phyloP scores from a whole-genome alignment of 2,329 filamentous ascomycete genomes.

The Thermothelomyces thermophilus region DNA sequence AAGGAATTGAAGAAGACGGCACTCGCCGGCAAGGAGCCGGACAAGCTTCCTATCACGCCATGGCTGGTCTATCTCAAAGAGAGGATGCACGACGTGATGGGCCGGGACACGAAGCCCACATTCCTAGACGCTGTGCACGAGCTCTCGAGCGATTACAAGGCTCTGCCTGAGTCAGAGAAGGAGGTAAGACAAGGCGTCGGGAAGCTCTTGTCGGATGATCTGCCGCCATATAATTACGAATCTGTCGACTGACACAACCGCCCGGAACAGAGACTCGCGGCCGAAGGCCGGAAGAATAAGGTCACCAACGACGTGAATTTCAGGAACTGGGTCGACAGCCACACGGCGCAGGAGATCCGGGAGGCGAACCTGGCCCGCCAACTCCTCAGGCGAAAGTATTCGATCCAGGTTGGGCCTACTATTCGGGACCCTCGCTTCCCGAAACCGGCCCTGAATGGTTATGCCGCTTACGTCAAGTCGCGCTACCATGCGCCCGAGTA shows the following conservation, averaged over 20 bases:
- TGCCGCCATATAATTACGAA: background rate
- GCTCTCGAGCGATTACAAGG: constrained; percentile 33
- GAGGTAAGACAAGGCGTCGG: constrained; percentile 35
- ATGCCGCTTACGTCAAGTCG: constrained; percentile 33
- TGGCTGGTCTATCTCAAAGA: constrained; percentile 37
- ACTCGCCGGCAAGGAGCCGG: constrained; percentile 35
- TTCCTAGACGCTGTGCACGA: background rate
- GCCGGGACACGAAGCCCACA: background rate
- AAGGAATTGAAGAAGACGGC: constrained; percentile 36
- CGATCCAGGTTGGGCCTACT: background rate
- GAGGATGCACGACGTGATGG: constrained; percentile 22
- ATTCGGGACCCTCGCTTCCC: constrained; percentile 46
- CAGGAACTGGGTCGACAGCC: constrained; percentile 43
- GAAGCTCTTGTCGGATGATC: background rate
- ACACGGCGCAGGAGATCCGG: constrained; percentile 35
- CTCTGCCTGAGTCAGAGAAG: constrained; percentile 35
- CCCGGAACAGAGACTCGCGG: constrained; percentile 33
- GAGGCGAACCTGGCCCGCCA: constrained; percentile 44
- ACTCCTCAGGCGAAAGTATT: constrained; percentile 32
- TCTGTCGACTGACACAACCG: background rate
- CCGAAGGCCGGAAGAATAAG: constrained; percentile 35
- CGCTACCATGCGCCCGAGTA: constrained; percentile 31
- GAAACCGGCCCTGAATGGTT: constrained; percentile 32
- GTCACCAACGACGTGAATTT: constrained; percentile 34
- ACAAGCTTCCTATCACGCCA: constrained; percentile 24